Base-by-base conservation (phyloP, 768 basidiomycete genomes). In the Russula virescens region DNA sequence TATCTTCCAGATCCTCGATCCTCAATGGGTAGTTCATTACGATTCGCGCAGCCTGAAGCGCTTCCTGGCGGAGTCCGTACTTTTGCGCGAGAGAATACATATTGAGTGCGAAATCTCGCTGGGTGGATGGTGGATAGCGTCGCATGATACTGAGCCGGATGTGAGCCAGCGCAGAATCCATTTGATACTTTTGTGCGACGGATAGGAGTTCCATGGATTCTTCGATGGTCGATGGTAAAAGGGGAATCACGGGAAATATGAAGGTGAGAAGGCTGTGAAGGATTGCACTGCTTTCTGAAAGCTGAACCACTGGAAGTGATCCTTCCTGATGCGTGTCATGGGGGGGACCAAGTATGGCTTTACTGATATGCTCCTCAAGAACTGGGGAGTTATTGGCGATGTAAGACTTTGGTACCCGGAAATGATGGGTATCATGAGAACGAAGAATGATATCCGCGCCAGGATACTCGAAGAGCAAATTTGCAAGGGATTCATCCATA, bases 181-280 rank as follows among this genome's bases (percentile, higher is more conserved):
- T 61, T 47, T 55, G 31, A 38, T 61, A 61, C 26, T 31, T 34
- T 34, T 55, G 47, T 2, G 60, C 35, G 5, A 26, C 46, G 0
- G 60, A 61, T 18, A 61, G 18, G 18, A 61, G 60, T 23, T 48
- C 60, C 60, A 61, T 61, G 9, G 16, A 16, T 21, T 61, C 38
- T 9, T 55, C 60, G 0, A 31, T 23, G 11, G 35, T 50, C 9
- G 25, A 31, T 7, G 60, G 60, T 28, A 61, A 38, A 42, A 61
- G 14, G 2, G 53, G 54, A 0, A 14, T 25, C 13, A 61, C 60
- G 1, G 60, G 54, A 21, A 50, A 55, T 21, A 61, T 43, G 38
- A 48, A 49, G 28, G 14, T 55, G 54, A 61, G 54, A 31, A 61
- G 60, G n/a, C 46, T 55, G 60, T 31, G 31, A 25, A 55, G 18